Evolutionary conservation across 2,329 filamentous ascomycete genomes (phyloP).

Genomic region (Thielaviopsis ethacetica): DNA sequence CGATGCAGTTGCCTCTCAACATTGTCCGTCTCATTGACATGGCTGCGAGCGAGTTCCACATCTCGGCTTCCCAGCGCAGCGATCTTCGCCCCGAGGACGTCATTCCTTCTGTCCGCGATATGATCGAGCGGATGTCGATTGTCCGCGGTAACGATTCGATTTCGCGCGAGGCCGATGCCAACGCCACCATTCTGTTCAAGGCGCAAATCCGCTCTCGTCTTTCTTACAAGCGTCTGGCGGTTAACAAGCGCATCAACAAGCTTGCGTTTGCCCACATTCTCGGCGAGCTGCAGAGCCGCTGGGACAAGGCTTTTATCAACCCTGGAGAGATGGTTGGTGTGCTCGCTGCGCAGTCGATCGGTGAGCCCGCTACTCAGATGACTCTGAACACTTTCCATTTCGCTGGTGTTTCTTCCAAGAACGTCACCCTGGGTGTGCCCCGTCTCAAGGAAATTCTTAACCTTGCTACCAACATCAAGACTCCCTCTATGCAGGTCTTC

Average conservation of each 20-base stretch:
- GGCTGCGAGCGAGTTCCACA: slow-evolving; percentile 77
- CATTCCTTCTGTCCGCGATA: slow-evolving; percentile 57
- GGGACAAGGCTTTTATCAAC: slow-evolving; percentile 68
- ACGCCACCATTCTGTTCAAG: slow-evolving; percentile 84
- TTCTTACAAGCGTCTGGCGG: slow-evolving; percentile 83
- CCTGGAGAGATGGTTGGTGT: slow-evolving; percentile 99
- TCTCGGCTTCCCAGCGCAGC: slow-evolving; percentile 71
- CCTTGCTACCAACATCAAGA: slow-evolving; percentile 95
- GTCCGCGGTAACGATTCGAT: slow-evolving; percentile 74
- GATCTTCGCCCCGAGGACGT: slow-evolving; percentile 81
- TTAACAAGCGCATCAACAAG: slow-evolving; percentile 72
- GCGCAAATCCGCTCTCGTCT: slow-evolving; percentile 75
- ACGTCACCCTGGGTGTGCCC: slow-evolving; percentile 95
- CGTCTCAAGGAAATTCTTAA: slow-evolving; percentile 99
- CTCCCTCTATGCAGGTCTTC: slow-evolving; percentile 89
- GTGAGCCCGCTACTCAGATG: slow-evolving; percentile 98
- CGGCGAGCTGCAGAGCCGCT: slow-evolving; percentile 78
- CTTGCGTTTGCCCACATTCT: slow-evolving; percentile 85
- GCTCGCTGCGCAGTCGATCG: slow-evolving; percentile 91
- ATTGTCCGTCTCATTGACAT: slow-evolving; percentile 80
- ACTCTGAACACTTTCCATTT: slow-evolving; percentile 99
- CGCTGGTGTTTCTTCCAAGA: slow-evolving; percentile 98
- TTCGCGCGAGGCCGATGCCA: slow-evolving; percentile 72
- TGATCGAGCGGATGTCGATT: slow-evolving; percentile 65
- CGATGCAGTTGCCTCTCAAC: slow-evolving; percentile 86